These are phyloP conservation scores for Skeletonema tropicum DNA, from an alignment of 108 stramenopile genomes.

Conservation along the genomic window DNA sequence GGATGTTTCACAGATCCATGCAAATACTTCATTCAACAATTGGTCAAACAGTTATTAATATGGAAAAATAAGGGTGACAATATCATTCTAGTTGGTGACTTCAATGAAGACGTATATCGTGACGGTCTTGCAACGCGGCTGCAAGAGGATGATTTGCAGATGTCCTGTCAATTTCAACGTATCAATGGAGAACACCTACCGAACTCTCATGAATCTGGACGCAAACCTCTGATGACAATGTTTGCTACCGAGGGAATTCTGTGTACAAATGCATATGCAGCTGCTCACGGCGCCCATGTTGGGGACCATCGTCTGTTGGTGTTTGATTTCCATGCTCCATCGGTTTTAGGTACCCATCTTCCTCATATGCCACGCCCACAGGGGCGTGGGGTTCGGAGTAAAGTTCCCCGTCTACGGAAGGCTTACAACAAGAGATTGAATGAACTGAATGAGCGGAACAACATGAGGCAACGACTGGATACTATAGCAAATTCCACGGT, in stretches of 20 bases:
- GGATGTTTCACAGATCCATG: background rate
- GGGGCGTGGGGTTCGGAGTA: slow-evolving; percentile 2
- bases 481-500: background rate
- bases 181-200: background rate
- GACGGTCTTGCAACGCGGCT: background rate
- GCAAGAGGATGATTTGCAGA: background rate
- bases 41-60: background rate
- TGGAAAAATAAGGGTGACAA: background rate
- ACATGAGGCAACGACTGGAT: slow-evolving; percentile 1
- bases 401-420: background rate
- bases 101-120: slow-evolving; percentile 1
- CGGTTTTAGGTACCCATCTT: slow-evolving; percentile 11
- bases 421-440: slow-evolving; percentile 4
- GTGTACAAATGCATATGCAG: background rate
- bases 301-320: slow-evolving; percentile 31
- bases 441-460: background rate
- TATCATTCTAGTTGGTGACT: background rate
- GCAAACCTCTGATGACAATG: slow-evolving; percentile 7
- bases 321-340: slow-evolving; percentile 3
- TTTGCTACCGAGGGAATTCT: slow-evolving; percentile 10
- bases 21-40: background rate
- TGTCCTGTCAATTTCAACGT: background rate
- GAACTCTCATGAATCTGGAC: background rate
- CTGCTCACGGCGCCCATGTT: slow-evolving; percentile 6
- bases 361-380: background rate